Base-by-base conservation (phyloP, 169 alveolate species). In the Plasmodium relictum region DNA sequence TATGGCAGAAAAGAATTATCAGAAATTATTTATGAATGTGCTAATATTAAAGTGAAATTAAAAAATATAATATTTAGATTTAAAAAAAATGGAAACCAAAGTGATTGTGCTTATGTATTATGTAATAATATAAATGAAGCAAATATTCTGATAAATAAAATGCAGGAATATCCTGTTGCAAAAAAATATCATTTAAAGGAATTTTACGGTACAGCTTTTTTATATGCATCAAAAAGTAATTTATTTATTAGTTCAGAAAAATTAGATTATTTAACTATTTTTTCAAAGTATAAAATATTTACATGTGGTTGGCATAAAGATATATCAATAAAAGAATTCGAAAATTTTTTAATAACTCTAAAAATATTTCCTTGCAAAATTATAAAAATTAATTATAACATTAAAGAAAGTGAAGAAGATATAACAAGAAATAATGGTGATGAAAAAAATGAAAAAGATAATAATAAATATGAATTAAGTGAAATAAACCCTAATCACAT, bases 271-370 rank as follows among this genome's bases (percentile, higher is more conserved):
- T 45, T 73, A 31, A 88, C 89, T 16, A 73, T 88, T 41, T 74
- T 76, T 56, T 76, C 87, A 65, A 71, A 73, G 44, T 71, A 71
- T 59, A 66, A 92, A 94, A 93, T 94, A 59, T 94, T 94, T n/a
- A 94, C 95, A 16, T 59, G 93, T 74, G 96, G 96, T 50, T 94
- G 96, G 96, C 95, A 92, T 24, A 72, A 88, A 41, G 96, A 94
- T 62, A 91, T 94, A 39, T 92, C 93, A 18, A 94, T 91, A 70
- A 72, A 86, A n/a, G 96, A 94, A 48, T 89, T 94, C 42, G 92
- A 73, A 42, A 88, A 89, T 50, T 88, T 94, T 89, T 87, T 93
- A 41, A 88, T 91, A 48, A 92, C 92, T 52, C 93, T 94, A 16
- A 94, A 94, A 92, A 91, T 94, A 42, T 94, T 80, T 52, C 96